Evolutionary conservation across 495 filamentous ascomycete species (phyloP).

Genomic region (Neurospora sp.): DNA sequence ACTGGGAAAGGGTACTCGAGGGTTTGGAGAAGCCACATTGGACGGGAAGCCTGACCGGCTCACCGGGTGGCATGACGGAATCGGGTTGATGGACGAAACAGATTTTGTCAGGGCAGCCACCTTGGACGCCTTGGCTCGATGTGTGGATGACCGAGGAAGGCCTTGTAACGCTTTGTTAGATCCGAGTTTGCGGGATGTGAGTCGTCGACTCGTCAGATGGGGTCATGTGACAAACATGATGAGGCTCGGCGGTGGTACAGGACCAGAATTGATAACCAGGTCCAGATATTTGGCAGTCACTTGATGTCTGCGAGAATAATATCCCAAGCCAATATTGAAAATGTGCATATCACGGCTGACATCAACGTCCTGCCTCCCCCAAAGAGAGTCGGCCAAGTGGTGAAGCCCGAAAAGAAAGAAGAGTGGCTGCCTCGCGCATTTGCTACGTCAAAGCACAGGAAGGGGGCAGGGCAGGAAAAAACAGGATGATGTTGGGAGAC

Average conservation of each 20-base stretch:
- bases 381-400: not conserved
- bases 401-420: not conserved
- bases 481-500: not conserved
- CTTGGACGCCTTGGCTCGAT: not conserved
- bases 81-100: not conserved
- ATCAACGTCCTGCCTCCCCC: not conserved
- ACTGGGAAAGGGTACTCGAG: not conserved
- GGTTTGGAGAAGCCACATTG: not conserved
- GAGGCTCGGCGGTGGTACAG: not conserved
- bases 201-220: not conserved
- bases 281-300: not conserved
- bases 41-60: not conserved
- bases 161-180: not conserved
- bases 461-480: not conserved
- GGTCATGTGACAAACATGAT: not conserved
- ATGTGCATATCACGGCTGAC: not conserved
- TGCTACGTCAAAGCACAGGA: not conserved
- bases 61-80: not conserved
- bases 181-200: not conserved
- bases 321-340: not conserved
- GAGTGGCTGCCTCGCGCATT: not conserved
- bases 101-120: not conserved
- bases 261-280: not conserved
- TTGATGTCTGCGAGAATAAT: not conserved
- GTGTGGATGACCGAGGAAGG: not conserved